Conservation (phyloP, 108 stramenopile genomes). For the Pelagomonas calceolata region DNA sequence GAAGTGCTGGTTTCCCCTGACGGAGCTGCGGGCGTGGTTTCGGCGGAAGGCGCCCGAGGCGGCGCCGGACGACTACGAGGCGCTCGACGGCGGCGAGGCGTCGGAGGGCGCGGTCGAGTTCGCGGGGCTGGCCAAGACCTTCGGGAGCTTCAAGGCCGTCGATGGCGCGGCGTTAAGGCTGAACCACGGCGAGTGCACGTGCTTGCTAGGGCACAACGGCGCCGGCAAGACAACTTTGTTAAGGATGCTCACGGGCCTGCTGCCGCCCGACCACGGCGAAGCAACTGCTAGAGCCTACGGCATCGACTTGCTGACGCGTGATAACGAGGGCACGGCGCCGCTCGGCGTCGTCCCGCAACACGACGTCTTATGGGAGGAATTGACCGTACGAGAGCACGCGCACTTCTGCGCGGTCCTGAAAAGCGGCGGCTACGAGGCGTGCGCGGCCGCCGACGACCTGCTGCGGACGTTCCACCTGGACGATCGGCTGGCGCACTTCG, state of each 20-base stretch:
- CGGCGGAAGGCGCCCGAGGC: too few species aligned
- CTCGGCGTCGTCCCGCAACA: slow-evolving; percentile 60
- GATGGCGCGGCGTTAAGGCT: background rate
- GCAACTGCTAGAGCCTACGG: slow-evolving; percentile 14
- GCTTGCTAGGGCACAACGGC: slow-evolving; percentile 34
- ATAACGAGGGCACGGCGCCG: background rate
- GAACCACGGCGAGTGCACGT: slow-evolving; percentile 20
- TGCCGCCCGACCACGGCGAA: slow-evolving; percentile 8
- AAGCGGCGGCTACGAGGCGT: background rate
- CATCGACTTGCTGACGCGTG: slow-evolving; percentile 9
- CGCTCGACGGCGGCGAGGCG: background rate
- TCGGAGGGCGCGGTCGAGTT: background rate
- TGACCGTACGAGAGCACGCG: slow-evolving; percentile 71
- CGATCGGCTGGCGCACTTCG: background rate
- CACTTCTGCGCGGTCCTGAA: slow-evolving; percentile 63
- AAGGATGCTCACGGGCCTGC: slow-evolving; percentile 16
- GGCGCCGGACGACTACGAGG: background rate
- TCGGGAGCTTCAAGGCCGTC: background rate
- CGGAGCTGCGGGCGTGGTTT: background rate
- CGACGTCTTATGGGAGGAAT: slow-evolving; percentile 63
- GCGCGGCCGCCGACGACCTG: background rate
- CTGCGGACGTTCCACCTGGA: background rate
- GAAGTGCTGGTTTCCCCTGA: background rate
- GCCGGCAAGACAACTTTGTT: slow-evolving; percentile 34
- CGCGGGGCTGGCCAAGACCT: background rate